Evolutionary conservation across 176 grass and related monocot genomes (phyloP).

Genomic region (Microstegium vimineum): DNA sequence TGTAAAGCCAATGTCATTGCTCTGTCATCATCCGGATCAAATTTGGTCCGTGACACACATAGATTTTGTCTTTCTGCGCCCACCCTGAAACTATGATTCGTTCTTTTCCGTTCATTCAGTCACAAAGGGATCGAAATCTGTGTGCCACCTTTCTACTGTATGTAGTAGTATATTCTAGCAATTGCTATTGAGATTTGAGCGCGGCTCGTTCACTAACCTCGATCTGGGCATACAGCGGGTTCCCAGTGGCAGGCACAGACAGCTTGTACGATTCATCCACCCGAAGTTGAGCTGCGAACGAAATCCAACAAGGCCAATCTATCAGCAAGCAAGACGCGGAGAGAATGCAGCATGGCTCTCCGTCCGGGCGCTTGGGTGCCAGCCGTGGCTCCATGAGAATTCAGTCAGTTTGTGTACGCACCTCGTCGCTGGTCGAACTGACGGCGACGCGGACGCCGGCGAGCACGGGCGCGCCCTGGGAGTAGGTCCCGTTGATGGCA

Average conservation of each 20-base stretch:
- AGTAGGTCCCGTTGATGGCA: slow-evolving; percentile 40
- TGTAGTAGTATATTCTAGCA: too few species aligned
- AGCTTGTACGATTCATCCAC: slow-evolving; percentile 79
- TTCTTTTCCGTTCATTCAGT: too few species aligned
- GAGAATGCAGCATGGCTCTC: too few species aligned
- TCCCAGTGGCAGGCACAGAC: slow-evolving; percentile 51
- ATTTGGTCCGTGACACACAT: too few species aligned
- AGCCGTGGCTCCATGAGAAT: too few species aligned
- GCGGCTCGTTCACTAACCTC: slow-evolving; percentile 46
- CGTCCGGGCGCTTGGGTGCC: too few species aligned
- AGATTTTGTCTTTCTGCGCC: too few species aligned
- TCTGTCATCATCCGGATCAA: neutral
- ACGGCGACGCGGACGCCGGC: slow-evolving; percentile 50
- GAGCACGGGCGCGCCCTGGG: slow-evolving; percentile 30
- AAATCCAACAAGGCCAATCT: neutral
- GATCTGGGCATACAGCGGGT: slow-evolving; percentile 56
- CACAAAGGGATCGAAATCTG: too few species aligned
- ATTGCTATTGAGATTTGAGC: neutral
- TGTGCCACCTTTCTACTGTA: too few species aligned
- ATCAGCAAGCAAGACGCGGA: neutral
- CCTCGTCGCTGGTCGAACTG: slow-evolving; percentile 48
- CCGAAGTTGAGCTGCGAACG: slow-evolving; percentile 84
- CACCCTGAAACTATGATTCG: too few species aligned
- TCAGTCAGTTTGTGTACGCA: neutral
- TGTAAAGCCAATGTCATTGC: neutral